phyloP scores from a whole-genome alignment of 192 early-diverging fungal species.

The Coemansia sp. region DNA sequence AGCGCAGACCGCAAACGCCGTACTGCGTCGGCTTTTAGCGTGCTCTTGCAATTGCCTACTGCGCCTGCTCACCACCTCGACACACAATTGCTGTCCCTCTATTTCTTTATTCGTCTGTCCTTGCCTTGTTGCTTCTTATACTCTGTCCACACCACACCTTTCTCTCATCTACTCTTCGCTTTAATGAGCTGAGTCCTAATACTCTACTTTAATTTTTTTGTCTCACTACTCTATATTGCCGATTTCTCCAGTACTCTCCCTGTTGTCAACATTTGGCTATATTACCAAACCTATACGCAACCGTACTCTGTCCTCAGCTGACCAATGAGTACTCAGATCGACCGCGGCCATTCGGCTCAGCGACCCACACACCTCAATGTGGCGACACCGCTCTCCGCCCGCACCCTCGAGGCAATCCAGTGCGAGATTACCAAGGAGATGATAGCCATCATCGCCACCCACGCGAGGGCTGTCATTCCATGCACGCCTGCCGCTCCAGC shows the following conservation, averaged over 20 bases:
- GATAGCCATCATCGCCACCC: conserved; percentile 57
- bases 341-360: conserved; percentile 10
- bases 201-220: neutral
- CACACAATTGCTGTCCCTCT: conserved; percentile 20
- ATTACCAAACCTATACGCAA: neutral
- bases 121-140: conserved; percentile 9
- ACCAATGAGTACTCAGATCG: conserved; percentile 34
- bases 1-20: conserved; percentile 6
- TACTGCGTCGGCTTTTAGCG: conserved; percentile 2
- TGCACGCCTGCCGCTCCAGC: conserved; percentile 54
- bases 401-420: conserved; percentile 47
- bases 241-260: conserved; percentile 2
- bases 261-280: neutral
- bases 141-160: neutral
- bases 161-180: neutral
- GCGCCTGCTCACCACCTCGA: neutral
- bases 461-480: conserved; percentile 60
- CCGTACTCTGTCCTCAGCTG: neutral
- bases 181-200: conserved; percentile 8
- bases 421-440: conserved; percentile 54
- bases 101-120: neutral
- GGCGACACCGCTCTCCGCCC: conserved; percentile 36
- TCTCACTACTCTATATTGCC: conserved; percentile 10
- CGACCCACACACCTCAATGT: conserved; percentile 47
- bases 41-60: conserved; percentile 9